phyloP scores from a whole-genome alignment of 441 rosid genomes.

The Lepidium campestre region DNA sequence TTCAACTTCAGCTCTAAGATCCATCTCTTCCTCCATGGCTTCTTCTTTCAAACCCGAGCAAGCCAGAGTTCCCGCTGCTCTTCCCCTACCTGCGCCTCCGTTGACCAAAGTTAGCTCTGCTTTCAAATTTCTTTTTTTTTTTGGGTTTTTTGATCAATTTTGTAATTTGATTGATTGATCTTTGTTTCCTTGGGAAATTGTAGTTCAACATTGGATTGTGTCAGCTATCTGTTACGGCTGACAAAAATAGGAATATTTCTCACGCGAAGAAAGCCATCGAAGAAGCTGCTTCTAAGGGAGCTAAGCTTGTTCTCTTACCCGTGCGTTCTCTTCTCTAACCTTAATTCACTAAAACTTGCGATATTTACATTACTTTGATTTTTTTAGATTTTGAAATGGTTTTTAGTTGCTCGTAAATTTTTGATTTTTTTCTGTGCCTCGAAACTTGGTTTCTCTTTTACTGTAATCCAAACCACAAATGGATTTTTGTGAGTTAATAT shows the following conservation, averaged over 20 bases:
- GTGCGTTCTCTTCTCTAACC: conserved; percentile 34
- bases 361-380: not conserved
- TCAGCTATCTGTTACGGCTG: conserved; percentile 67
- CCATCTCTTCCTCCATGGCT: conserved; percentile 45
- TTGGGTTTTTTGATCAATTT: not conserved
- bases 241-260: conserved; percentile 71
- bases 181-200: not conserved
- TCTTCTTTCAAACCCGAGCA: conserved; percentile 66
- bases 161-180: not conserved
- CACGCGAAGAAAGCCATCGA: conserved; percentile 62
- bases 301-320: conserved; percentile 77
- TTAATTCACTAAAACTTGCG: not conserved
- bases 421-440: not conserved
- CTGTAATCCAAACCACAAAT: no score
- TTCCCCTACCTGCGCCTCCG: conserved; percentile 70
- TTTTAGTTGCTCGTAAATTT: not conserved
- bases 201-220: conserved; percentile 85
- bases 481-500: no score
- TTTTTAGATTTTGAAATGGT: not conserved
- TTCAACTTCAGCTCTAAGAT: conserved; percentile 13
- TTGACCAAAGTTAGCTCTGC: conserved; percentile 45
- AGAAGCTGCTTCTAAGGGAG: conserved; percentile 76
- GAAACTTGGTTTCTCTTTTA: not conserved
- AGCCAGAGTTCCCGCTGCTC: conserved; percentile 78
- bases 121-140: not conserved